Percentiles rank a stretch among this genome's conserved stretches.
phyloP scores from a whole-genome alignment of 2,329 filamentous ascomycete genomes.

The Xylaria sp. region DNA sequence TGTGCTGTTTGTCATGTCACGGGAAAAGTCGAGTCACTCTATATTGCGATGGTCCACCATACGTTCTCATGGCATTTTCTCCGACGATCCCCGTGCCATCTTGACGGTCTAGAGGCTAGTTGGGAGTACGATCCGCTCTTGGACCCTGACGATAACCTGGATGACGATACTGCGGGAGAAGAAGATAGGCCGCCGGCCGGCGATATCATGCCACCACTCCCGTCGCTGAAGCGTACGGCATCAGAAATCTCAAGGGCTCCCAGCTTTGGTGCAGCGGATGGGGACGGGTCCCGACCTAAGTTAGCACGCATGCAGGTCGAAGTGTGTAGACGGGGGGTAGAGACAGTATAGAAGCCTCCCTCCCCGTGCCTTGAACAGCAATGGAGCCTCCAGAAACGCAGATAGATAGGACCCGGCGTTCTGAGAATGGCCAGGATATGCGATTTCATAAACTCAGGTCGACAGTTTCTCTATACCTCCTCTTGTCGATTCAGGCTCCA shows the following conservation, averaged over 20 bases:
- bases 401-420: conserved; percentile 30
- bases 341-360: conserved; percentile 52
- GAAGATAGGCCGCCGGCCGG: conserved; percentile 58
- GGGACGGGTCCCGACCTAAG: conserved; percentile 53
- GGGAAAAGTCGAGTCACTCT: conserved; percentile 68
- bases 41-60: conserved; percentile 66
- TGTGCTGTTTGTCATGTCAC: conserved; percentile 66
- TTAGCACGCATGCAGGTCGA: conserved; percentile 56
- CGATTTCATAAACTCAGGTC: not conserved
- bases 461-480: too few relatives aligned
- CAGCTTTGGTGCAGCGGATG: conserved; percentile 54
- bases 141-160: conserved; percentile 56
- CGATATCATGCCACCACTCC: conserved; percentile 56
- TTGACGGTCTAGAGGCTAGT: conserved; percentile 64
- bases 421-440: conserved; percentile 20
- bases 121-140: conserved; percentile 65
- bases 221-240: conserved; percentile 62
- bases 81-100: conserved; percentile 58
- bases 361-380: conserved; percentile 4
- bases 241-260: conserved; percentile 64
- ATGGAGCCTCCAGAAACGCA: conserved; percentile 31
- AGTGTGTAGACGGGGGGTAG: conserved; percentile 52
- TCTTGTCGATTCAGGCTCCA: too few relatives aligned
- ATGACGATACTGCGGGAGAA: conserved; percentile 52
- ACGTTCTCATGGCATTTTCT: conserved; percentile 68